Base-by-base conservation (phyloP, 75 land plant species). In the Sequoiadendron giganteum region DNA sequence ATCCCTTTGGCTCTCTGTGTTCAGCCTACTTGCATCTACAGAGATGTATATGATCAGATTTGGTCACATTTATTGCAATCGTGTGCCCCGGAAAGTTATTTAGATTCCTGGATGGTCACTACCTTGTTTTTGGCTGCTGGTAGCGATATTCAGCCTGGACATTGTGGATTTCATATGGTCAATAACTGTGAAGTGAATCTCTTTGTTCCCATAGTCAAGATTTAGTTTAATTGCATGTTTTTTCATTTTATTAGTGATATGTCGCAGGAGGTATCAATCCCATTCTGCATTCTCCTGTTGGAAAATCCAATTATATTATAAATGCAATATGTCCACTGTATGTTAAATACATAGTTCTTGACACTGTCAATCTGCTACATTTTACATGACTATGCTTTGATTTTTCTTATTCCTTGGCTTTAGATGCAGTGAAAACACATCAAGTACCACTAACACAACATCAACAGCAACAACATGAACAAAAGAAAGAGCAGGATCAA, bases 401-500 rank as follows among this genome's bases (percentile, higher is more conserved):
- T 82, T 82, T 82, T 82, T 75, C 77, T 75, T 13, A 34, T 30
- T 34, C 14, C 9, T 75, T 75, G 77, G 38, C 48, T 82, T 25
- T 85, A 85, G 86, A 21, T 54, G 18, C 30, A 30, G 68, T 55
- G 58, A 47, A 55, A 21, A 56, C 65, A 18, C 68, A 85, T 36
- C 43, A 11, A 36, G 56, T 85, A 54, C 28, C 40, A 19, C 32
- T 55, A 38, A 32, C 28, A 36, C 86, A 55, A 8, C 45, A 81
- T 25, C 84, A 47, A 21, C 40, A 38, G 39, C 86, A 85, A 68
- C 65, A 34, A 21, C 86, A 85, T 42, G 58, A 85, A 21, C 58
- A 54, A n/a, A 85, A 85, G 65, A 85, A 85, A 56, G 42, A 85
- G 43, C 86, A 85, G 56, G 68, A 85, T 19, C 34, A 54, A 21